A percentile compares a stretch with the other conserved stretches of the same genome.
Conservation (phyloP, 1,284 basidiomycete genomes). For the Ceratobasidium papillatum region DNA sequence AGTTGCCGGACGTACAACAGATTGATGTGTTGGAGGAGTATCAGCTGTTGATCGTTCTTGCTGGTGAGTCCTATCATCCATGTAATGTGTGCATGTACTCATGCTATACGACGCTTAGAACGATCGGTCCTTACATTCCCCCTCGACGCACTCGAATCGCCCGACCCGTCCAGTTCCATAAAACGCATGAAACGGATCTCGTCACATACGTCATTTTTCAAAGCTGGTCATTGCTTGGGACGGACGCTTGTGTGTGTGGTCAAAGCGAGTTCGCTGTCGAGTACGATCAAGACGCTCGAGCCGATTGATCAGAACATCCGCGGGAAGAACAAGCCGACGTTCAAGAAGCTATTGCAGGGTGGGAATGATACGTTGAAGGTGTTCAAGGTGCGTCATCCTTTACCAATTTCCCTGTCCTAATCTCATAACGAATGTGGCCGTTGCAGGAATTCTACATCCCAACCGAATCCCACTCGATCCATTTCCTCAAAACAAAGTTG, state of each 20-base stretch:
- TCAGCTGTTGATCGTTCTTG: constrained; percentile 93
- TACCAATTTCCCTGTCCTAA: constrained; percentile 5
- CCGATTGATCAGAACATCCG: constrained; percentile 91
- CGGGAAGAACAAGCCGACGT: constrained; percentile 88
- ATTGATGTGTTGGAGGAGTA: constrained; percentile 97
- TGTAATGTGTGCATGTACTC: not conserved
- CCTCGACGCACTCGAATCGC: constrained; percentile 89
- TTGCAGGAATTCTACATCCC: constrained; percentile 99
- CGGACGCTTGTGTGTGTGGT: constrained; percentile 97
- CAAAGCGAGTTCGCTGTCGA: constrained; percentile 93
- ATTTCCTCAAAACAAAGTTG: constrained; percentile 97
- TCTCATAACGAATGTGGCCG: constrained; percentile 39
- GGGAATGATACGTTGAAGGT: constrained; percentile 85
- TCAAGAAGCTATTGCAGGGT: constrained; percentile 91
- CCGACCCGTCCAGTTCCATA: constrained; percentile 88
- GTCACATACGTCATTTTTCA: constrained; percentile 98
- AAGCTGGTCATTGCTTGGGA: constrained; percentile 91
- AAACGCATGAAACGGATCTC: constrained; percentile 96
- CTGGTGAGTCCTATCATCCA: constrained; percentile 63
- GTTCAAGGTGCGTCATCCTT: constrained; percentile 77
- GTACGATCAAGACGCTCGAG: constrained; percentile 97
- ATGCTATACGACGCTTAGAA: constrained; percentile 64
- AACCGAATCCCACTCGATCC: constrained; percentile 94
- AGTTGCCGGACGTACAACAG: constrained; percentile 89
- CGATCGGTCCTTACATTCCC: constrained; percentile 97